Evolutionary conservation across 768 basidiomycete genomes (phyloP).

Genomic region (Auricularia sp.): DNA sequence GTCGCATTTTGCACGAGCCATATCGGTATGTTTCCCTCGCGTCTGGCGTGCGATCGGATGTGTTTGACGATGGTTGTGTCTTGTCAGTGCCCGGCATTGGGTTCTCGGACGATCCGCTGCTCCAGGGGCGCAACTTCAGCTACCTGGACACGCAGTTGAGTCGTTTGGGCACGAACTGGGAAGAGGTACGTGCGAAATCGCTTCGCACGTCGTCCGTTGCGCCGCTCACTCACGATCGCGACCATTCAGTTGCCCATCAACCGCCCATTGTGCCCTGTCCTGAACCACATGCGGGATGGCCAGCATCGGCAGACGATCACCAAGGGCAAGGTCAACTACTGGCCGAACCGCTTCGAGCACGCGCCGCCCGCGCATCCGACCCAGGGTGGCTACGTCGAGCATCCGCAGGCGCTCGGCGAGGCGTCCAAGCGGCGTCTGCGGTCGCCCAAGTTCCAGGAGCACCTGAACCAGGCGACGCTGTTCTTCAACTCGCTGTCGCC

Average conservation of each 20-base stretch:
- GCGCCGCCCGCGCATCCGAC: background rate
- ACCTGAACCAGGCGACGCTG: slow-evolving; percentile 62
- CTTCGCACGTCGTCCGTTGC: background rate
- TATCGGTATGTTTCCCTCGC: slow-evolving; percentile 14
- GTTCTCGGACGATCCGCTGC: slow-evolving; percentile 65
- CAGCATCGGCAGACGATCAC: slow-evolving; percentile 44
- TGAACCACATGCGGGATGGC: slow-evolving; percentile 62
- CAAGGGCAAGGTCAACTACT: slow-evolving; percentile 60
- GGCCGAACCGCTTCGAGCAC: slow-evolving; percentile 52
- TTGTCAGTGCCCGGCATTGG: slow-evolving; percentile 53
- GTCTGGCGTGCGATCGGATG: too few relatives aligned
- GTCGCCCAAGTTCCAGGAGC: slow-evolving; percentile 56
- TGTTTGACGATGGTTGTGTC: background rate
- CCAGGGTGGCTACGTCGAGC: slow-evolving; percentile 8
- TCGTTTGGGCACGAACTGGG: slow-evolving; percentile 73
- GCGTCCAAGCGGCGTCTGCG: slow-evolving; percentile 38
- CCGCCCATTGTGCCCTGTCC: slow-evolving; percentile 62
- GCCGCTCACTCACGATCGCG: background rate
- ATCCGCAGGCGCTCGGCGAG: slow-evolving; percentile 39
- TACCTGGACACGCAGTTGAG: slow-evolving; percentile 81
- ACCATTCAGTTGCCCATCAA: slow-evolving; percentile 66
- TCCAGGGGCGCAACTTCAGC: slow-evolving; percentile 80
- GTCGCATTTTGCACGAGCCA: slow-evolving; percentile 74
- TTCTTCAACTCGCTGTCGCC: slow-evolving; percentile 74
- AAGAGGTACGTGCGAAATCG: slow-evolving; percentile 33